Evolutionary conservation across 345 rosid species (phyloP).

Genomic region (Cardamine resedifolia): DNA sequence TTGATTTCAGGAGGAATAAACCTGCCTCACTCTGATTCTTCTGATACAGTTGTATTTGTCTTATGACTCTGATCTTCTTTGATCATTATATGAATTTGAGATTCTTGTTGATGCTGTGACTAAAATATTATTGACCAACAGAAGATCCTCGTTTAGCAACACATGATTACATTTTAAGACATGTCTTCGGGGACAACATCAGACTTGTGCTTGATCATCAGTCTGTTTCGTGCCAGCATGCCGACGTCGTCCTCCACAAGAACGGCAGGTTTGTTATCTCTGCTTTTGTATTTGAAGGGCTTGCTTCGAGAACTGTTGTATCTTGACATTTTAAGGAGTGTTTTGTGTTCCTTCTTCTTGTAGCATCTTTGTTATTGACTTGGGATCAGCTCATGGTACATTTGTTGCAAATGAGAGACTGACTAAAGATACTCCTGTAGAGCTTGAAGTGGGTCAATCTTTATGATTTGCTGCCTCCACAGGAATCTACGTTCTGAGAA

Average conservation of each 20-base stretch:
- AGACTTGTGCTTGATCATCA: constrained; percentile 56
- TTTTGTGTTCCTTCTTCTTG: constrained; percentile 1
- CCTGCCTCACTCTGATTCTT: constrained; percentile 1
- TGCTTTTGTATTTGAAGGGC: background rate
- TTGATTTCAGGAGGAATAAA: constrained; percentile 26
- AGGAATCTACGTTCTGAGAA: constrained; percentile 72
- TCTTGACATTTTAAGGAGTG: background rate
- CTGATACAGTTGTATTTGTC: constrained; percentile 10
- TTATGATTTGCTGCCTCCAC: constrained; percentile 94
- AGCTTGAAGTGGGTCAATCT: constrained; percentile 86
- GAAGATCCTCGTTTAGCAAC: background rate
- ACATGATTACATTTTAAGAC: constrained; percentile 38
- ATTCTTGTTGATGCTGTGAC: constrained; percentile 5
- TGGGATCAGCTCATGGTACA: constrained; percentile 89
- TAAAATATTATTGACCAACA: background rate
- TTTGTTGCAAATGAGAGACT: constrained; percentile 92
- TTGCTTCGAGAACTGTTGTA: background rate
- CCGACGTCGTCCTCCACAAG: constrained; percentile 28
- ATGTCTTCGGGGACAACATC: constrained; percentile 87
- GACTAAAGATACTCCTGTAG: constrained; percentile 70
- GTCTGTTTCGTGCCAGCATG: constrained; percentile 60
- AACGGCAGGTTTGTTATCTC: constrained; percentile 32
- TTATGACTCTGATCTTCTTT: constrained; percentile 8
- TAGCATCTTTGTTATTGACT: constrained; percentile 82
- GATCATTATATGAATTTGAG: background rate